Evolutionary conservation across 805 yeast species (phyloP), one percentile per base, ranked within the genome.

Genomic region (Clavispora santaluciae): DNA sequence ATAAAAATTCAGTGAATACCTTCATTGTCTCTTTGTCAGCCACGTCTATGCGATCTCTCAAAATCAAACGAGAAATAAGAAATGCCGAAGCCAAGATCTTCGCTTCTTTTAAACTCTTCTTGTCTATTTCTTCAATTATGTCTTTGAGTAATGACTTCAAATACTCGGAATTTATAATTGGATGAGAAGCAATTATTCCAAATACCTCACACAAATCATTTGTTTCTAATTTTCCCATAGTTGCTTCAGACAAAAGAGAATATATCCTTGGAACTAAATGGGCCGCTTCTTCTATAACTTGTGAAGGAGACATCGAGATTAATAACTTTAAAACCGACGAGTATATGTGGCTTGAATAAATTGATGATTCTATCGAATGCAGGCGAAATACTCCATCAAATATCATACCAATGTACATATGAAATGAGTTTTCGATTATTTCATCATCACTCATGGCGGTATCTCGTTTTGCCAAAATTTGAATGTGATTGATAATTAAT

Each of bases 181-280:
- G 66, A 50, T 75, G 77, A 30, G 78, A 68, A 2, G 64, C 72
- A 41, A 78, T 60, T 4, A 78, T 69, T 21, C 80, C 85, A 23
- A 78, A 48, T 2, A 68, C 49, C 39, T 63, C 69, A 5, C 79
- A 70, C 5, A 74, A 66, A 36, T 68, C 62, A 9, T 45, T 40
- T 10, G 56, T 20, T 12, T 62, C 51, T 2, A 34, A 23, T 15
- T 64, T 67, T 26, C 48, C 47, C 15, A 58, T 38, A 3, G 48
- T 35, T 23, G 49, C 54, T 1, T 51, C 55, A 33, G 46, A 43
- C n/a, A 66, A 35, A 8, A 66, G 43, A 1, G 45, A 47, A 2
- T 62, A 38, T 2, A 76, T 44, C 1, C 49, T 41, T 0, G 56
- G 53, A 3, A 57, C 38, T 13, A 50, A 36, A 0, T 44, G 29